Percentiles rank a stretch among this genome's conserved stretches.
These are phyloP conservation scores for Penicillium concentricum DNA, from an alignment of 2,329 filamentous ascomycete genomes.

Conservation along the genomic window DNA sequence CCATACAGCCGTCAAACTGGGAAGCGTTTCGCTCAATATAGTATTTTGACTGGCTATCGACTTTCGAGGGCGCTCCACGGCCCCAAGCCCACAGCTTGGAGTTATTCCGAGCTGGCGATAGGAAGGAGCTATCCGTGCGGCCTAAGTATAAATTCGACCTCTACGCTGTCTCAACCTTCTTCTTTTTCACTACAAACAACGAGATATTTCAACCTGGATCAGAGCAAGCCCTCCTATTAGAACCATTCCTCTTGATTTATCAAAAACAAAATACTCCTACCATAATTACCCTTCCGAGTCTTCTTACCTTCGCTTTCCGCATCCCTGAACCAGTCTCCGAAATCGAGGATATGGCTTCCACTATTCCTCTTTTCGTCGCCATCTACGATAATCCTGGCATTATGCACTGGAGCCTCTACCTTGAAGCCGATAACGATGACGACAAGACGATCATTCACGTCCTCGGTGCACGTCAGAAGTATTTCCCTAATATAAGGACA, in stretches of 20 bases:
- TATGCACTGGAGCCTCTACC: not conserved
- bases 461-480: not conserved
- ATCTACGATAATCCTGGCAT: not conserved
- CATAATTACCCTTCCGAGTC: not conserved
- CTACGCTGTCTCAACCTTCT: not conserved
- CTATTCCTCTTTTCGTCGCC: not conserved
- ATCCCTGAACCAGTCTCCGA: not conserved
- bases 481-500: not conserved
- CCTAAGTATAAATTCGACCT: not conserved
- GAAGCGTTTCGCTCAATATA: not conserved
- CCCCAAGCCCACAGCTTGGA: not conserved
- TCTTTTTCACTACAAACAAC: not conserved
- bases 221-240: not conserved
- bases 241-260: not conserved
- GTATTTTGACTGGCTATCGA: not conserved
- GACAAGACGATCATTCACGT: not conserved
- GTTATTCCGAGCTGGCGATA: not conserved
- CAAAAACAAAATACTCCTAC: not conserved
- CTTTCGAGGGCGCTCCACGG: not conserved
- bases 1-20: not conserved
- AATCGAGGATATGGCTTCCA: not conserved
- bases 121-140: no score
- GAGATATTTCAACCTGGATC: not conserved
- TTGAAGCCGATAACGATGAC: not conserved
- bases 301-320: not conserved